Evolutionary conservation across 139 green algal genomes (phyloP), one percentile per base, ranked within the genome.

Genomic region (Gonium pectorale): DNA sequence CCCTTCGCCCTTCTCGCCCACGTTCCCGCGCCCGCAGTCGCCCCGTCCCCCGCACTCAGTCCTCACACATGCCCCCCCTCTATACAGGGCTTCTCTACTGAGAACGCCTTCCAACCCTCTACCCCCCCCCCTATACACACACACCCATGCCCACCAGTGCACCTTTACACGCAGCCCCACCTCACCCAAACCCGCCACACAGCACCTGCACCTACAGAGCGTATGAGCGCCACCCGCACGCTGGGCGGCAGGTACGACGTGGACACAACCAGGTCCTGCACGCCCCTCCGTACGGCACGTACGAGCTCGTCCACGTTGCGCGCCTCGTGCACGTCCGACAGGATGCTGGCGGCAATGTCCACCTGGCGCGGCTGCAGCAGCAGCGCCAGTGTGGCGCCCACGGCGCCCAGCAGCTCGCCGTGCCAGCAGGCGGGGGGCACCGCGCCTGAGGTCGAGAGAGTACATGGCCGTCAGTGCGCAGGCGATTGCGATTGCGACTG

Each of bases 231-330:
- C 77, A 83, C 56, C 6, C 77, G 60, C 62, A 83, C 5, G 3
- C 35, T n/a, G 31, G 77, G 62, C 59, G 31, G 77, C 77, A 83
- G 60, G 77, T 83, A 44, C 7, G 77, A 66, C 21, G 77, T 64
- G 21, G 77, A 60, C 22, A 51, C 31, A 19, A 83, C 60, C 60
- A 74, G 19, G 38, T 83, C 77, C 0, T 33, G 41, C 40, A 73
- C 77, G 11, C 43, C 60, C 3, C 77, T 43, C 60, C 77, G 77
- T 54, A 83, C 31, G 11, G 77, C 77, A 33, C 62, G 62, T 41
- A 83, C 77, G 2, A 83, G 31, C 62, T 83, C 77, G 60, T 74
- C 62, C 22, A 83, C 44, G 62, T 83, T 83, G 33, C 77, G 41
- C 2, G 77, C 77, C 38, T 41, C 13, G 22, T 73, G 62, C 8